Evolutionary conservation across 306 rosid genomes (phyloP).

Genomic region (Vigna trinervia): DNA sequence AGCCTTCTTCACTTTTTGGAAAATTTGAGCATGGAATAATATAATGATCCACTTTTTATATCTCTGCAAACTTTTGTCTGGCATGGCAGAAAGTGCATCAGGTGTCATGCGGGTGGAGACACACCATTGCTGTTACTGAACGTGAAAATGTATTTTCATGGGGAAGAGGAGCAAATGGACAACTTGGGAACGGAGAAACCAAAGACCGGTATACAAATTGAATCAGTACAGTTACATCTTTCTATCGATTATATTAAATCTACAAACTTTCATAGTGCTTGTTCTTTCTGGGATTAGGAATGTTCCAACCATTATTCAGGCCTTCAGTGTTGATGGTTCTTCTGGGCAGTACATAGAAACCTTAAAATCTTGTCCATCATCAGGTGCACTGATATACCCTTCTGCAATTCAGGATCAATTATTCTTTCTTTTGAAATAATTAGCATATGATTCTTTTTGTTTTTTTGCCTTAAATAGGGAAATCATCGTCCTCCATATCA

Average conservation of each 20-base stretch:
- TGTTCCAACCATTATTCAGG: conserved; percentile 70
- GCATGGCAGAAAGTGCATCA: conserved; percentile 70
- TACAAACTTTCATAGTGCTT: no score
- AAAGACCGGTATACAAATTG: conserved; percentile 32
- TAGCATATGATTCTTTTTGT: conserved; percentile 9
- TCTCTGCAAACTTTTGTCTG: conserved; percentile 36
- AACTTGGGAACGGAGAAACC: conserved; percentile 90
- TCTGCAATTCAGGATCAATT: background rate
- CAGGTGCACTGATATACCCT: conserved; percentile 57
- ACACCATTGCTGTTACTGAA: conserved; percentile 81
- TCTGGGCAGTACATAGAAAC: conserved; percentile 65
- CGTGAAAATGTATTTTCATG: conserved; percentile 81
- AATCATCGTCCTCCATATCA: conserved; percentile 62
- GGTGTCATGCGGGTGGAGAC: conserved; percentile 94
- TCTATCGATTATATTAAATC: no score
- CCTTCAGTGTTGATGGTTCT: conserved; percentile 79
- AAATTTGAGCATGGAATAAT: background rate
- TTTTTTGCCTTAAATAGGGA: conserved; percentile 54
- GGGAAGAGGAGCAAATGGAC: conserved; percentile 99
- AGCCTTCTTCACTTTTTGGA: conserved; percentile 20
- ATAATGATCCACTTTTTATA: background rate
- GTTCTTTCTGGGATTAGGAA: conserved; percentile 62
- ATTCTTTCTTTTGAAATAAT: background rate
- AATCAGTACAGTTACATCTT: no score
- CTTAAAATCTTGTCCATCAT: conserved; percentile 59